Evolutionary conservation across 768 basidiomycete species (phyloP), one percentile per base, ranked within the genome.

Genomic region (Dioszegia crocea): DNA sequence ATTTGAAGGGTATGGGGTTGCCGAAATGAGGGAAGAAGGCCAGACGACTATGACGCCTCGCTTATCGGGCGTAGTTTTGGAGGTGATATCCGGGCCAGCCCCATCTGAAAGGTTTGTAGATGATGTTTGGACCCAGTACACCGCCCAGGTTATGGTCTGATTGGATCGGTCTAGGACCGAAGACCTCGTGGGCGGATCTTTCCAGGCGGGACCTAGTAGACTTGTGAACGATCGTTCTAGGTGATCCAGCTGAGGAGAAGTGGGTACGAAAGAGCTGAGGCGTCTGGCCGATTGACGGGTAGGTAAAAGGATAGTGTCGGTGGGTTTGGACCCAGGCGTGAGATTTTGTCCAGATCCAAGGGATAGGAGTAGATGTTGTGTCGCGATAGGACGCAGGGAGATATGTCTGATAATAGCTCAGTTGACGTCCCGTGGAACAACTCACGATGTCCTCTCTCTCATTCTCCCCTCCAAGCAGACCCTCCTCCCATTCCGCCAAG

Each of bases 21-120:
- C 14, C 8, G 5, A 31, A 39, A 27, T 29, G 9, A 66, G 55
- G 44, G 54, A 49, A 38, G 39, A 46, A 2, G 65, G 65, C 65
- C 65, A 66, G 19, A 66, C 45, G 10, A 62, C 60, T 4, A 66
- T 26, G 6, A 66, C 61, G 12, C 65, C 65, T 5, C 17, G 1
- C 16, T 12, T 40, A n/a, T n/a, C n/a, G n/a, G n/a, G n/a, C n/a
- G n/a, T n/a, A n/a, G n/a, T n/a, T n/a, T n/a, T n/a, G n/a, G n/a
- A n/a, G n/a, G 8, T 8, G 48, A 8, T 17, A 38, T 26, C 5
- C 61, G 55, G 5, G 63, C 58, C 65, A n/a, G n/a, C n/a, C n/a
- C n/a, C n/a, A 27, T 3, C 16, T 12, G 50, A n/a, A n/a, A n/a
- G n/a, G n/a, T n/a, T n/a, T n/a, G n/a, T n/a, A n/a, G n/a, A 3